Base-by-base conservation (phyloP, 768 basidiomycete genomes). In the Kwoniella shandongensis region DNA sequence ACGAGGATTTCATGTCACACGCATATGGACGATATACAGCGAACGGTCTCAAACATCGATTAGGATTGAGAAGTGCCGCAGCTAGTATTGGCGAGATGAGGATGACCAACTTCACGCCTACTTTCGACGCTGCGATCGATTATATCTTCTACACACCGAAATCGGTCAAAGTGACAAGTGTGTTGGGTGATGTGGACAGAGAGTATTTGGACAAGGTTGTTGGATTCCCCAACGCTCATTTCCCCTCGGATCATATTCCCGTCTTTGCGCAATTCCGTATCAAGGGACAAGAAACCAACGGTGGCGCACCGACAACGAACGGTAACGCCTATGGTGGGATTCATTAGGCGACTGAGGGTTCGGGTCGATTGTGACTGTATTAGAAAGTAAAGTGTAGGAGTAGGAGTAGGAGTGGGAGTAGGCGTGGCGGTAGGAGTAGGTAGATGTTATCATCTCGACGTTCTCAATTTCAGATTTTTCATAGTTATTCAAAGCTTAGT, bases 141-240 rank as follows among this genome's bases (percentile, higher is more conserved):
- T 93, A 98, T 74, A 83, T 99, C 69, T 99, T 91, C 88, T 92
- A 89, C 76, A 84, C 87, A 57, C 82, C 84, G 0, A 79, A 81
- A 46, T 89, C 84, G 58, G 65, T 98, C 47, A 81, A 83, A 10
- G 85, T 89, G 25, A 91, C 86, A 59, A 85, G 86, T 20, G 84
- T 94, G n/a, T 80, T 98, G 41, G 89, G 89, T 13, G 90, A 88
- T 75, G 86, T 97, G 57, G 92, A 97, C 73, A 81, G 81, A 67
- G 73, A 73, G 23, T 99, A 99, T 79, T 74, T 97, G 73, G 85
- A 87, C 63, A 90, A 90, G 79, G 85, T 85, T 17, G 94, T 97
- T 42, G 96, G 96, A 35, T 98, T 98, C 82, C 96, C 96, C 26
- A 93, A 97, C 76, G 84, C 86, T 1, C 91, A 97, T 74, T 96